Evolutionary conservation across 805 yeast species (phyloP).

Genomic region (Barnettozyma populi): DNA sequence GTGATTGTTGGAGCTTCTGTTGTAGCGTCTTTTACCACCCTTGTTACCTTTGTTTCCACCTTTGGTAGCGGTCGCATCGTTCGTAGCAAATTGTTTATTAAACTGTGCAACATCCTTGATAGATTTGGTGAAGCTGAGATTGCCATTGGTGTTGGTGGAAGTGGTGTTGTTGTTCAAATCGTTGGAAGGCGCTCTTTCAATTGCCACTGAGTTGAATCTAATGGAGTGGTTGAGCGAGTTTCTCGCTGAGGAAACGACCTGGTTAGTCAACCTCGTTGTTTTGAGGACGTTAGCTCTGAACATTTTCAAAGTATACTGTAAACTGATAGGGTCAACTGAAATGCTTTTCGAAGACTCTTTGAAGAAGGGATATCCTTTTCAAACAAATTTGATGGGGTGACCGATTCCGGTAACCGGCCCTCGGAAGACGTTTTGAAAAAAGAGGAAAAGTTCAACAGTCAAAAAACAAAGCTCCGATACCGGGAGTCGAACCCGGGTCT

Average conservation of each 20-base stretch:
- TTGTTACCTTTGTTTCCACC: slow-evolving; percentile 2
- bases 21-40: slow-evolving; percentile 16
- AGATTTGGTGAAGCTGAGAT: slow-evolving; percentile 22
- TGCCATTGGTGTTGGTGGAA: slow-evolving; percentile 19
- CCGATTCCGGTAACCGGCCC: neutral
- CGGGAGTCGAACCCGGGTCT: slow-evolving; percentile 86
- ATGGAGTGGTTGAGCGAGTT: slow-evolving; percentile 34
- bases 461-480: slow-evolving; percentile 53
- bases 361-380: neutral
- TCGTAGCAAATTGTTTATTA: slow-evolving; percentile 12
- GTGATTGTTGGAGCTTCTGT: slow-evolving; percentile 10
- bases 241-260: slow-evolving; percentile 34
- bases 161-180: slow-evolving; percentile 19
- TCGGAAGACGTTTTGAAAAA: neutral
- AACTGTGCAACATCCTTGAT: slow-evolving; percentile 27
- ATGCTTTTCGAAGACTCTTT: too few relatives aligned
- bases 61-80: neutral
- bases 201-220: slow-evolving; percentile 32
- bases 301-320: slow-evolving; percentile 9
- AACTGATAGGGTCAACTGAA: neutral
- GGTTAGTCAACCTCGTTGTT: slow-evolving; percentile 35
- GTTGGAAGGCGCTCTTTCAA: slow-evolving; percentile 26
- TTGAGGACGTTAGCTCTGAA: slow-evolving; percentile 25
- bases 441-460: neutral
- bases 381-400: neutral